Base-by-base conservation (phyloP, 2,329 filamentous ascomycete species). In the Arthroderma sp. region DNA sequence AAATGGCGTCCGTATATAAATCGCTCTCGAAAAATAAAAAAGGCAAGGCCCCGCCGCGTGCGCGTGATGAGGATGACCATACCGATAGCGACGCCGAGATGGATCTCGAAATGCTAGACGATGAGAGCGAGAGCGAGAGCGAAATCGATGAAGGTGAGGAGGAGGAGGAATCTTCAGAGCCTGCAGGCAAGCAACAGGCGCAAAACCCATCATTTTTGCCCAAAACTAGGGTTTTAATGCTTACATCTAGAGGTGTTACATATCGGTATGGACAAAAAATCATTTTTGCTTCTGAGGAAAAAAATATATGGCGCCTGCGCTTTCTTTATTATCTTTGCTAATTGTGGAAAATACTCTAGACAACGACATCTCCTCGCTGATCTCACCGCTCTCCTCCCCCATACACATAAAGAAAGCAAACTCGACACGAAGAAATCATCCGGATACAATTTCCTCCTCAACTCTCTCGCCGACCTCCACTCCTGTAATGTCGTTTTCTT, bases 401-500 rank as follows among this genome's bases (percentile, higher is more conserved):
- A 98, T 64, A 81, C 82, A 53, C 80, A 86, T 59, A 94, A 94
- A 69, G 91, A 98, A 63, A 86, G 84, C 56, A 98, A 98, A 68
- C 85, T 95, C 53, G 91, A 98, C 65, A 91, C 86, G 43, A 96
- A 96, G 69, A 87, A 67, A 55, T 64, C 62, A 5, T 62, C 66
- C 40, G 66, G 67, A 33, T 70, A 70, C 55, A 91, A 70, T 74
- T 87, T 55, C 75, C 79, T 74, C 72, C 76, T 94, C 42, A 91
- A 91, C 67, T 85, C 88, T 58, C 66, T 74, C 22, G 75, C 75
- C 33, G 78, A 82, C 52, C 74, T 94, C 29, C 91, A 93, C 72
- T 93, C 91, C 61, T 93, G 86, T 75, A 94, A 94, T 68, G 89
- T 93, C 61, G 78, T 91, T 46, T 75, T 95, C 50, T 98, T 94